These are phyloP conservation scores for Leishmania mexicana DNA, from an alignment of 208 protist genomes.

Conservation along the genomic window DNA sequence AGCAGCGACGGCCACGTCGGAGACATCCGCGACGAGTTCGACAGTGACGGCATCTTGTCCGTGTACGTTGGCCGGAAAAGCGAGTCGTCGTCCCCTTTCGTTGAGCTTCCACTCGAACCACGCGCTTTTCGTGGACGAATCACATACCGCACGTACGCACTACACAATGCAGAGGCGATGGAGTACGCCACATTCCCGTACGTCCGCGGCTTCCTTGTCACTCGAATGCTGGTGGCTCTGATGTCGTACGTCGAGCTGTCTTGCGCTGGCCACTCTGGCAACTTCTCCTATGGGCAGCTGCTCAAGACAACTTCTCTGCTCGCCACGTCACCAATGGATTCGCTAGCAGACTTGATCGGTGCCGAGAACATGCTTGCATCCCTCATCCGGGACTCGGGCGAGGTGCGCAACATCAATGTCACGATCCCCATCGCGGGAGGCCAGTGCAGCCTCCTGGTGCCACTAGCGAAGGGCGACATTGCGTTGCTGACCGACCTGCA, in stretches of 20 bases:
- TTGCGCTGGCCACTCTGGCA: not conserved
- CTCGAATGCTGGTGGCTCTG: conserved; percentile 87
- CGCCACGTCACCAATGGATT: conserved; percentile 49
- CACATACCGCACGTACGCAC: conserved; percentile 69
- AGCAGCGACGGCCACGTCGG: conserved; percentile 80
- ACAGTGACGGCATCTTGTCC: conserved; percentile 82
- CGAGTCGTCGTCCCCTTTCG: conserved; percentile 79
- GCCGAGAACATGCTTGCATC: conserved; percentile 50
- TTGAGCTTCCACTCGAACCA: conserved; percentile 69
- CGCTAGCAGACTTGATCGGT: conserved; percentile 38
- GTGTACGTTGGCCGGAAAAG: conserved; percentile 89
- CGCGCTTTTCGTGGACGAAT: conserved; percentile 84
- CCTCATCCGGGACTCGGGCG: conserved; percentile 37
- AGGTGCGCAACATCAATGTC: conserved; percentile 37
- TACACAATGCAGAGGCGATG: conserved; percentile 25
- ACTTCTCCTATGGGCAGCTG: conserved; percentile 51
- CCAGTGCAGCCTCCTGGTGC: conserved; percentile 6
- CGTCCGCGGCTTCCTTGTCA: conserved; percentile 75
- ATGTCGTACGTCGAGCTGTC: conserved; percentile 68
- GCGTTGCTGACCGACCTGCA: conserved; percentile 40
- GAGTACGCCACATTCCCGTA: conserved; percentile 73
- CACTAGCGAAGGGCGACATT: conserved; percentile 42
- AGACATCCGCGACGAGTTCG: conserved; percentile 82
- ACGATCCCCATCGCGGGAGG: conserved; percentile 40
- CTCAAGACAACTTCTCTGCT: conserved; percentile 45